Conservation (phyloP, 2,329 filamentous ascomycete genomes). For the Alternaria hordeiaustralica region DNA sequence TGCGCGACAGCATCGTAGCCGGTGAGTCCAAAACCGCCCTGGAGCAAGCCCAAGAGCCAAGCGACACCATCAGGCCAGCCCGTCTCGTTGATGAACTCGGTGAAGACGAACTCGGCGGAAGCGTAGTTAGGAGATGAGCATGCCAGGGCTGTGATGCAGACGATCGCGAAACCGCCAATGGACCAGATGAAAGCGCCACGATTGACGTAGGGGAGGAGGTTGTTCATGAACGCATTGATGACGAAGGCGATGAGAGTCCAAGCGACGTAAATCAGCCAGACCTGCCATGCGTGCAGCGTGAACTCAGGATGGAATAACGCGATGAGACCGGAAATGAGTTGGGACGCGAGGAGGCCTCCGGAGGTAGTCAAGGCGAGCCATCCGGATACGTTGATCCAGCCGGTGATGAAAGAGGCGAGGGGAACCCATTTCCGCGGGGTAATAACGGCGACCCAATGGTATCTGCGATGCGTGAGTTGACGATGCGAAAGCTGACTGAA, state of each 20-base stretch:
- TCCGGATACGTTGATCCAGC: conserved; percentile 76
- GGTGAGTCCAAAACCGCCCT: conserved; percentile 62
- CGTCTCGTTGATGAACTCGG: conserved; percentile 70
- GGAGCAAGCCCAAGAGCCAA: conserved; percentile 59
- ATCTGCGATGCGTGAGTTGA: conserved; percentile 53
- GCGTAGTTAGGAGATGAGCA: conserved; percentile 71
- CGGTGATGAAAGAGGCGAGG: conserved; percentile 71
- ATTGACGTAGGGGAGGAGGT: conserved; percentile 68
- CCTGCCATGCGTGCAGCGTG: conserved; percentile 68
- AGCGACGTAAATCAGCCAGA: conserved; percentile 74
- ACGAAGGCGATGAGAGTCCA: conserved; percentile 67
- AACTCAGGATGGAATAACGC: conserved; percentile 66
- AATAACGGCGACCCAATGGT: conserved; percentile 75
- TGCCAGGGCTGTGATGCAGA: conserved; percentile 72
- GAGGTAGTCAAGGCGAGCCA: conserved; percentile 73
- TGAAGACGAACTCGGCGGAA: conserved; percentile 69
- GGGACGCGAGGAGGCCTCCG: conserved; percentile 70
- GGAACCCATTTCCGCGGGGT: conserved; percentile 67
- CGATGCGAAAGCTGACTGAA: neutral
- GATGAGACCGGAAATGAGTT: conserved; percentile 71
- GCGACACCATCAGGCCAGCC: conserved; percentile 73
- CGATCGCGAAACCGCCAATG: conserved; percentile 70
- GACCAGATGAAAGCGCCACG: conserved; percentile 76
- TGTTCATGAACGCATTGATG: conserved; percentile 70
- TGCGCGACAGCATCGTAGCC: conserved; percentile 62